Conservation (phyloP, 139 green algal genomes). For the Gonium pectorale region DNA sequence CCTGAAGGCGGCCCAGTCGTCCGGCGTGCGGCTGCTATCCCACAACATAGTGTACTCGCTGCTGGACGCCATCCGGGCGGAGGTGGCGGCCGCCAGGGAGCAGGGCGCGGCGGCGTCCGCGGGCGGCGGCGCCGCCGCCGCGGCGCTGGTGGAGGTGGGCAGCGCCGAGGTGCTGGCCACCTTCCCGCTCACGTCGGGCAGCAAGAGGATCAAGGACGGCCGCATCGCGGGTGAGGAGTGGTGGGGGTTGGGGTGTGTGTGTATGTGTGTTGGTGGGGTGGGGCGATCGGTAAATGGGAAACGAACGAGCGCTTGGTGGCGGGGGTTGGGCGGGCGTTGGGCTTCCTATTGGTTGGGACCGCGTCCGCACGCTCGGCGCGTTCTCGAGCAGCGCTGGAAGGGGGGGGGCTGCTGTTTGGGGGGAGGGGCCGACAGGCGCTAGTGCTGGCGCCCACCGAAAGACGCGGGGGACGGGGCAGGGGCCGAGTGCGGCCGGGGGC, state of each 20-base stretch:
- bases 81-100: conserved; percentile 49
- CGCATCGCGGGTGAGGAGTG: not conserved
- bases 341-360: no score
- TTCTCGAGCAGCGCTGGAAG: no score
- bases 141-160: conserved; percentile 60
- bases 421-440: no score
- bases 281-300: no score
- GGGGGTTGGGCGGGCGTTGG: no score
- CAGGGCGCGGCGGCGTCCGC: conserved; percentile 22
- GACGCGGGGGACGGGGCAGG: no score
- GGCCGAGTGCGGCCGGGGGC: no score
- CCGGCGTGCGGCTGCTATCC: conserved; percentile 65
- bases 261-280: not conserved
- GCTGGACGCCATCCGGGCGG: conserved; percentile 69
- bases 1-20: conserved; percentile 45
- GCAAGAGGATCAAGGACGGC: conserved; percentile 42
- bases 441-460: no score
- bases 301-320: no score
- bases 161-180: conserved; percentile 53
- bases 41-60: conserved; percentile 89
- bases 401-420: no score
- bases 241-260: not conserved
- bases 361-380: no score
- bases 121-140: not conserved
- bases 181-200: conserved; percentile 47